Conservation (phyloP, 2,329 filamentous ascomycete genomes). For the Ophiobolus disseminans region DNA sequence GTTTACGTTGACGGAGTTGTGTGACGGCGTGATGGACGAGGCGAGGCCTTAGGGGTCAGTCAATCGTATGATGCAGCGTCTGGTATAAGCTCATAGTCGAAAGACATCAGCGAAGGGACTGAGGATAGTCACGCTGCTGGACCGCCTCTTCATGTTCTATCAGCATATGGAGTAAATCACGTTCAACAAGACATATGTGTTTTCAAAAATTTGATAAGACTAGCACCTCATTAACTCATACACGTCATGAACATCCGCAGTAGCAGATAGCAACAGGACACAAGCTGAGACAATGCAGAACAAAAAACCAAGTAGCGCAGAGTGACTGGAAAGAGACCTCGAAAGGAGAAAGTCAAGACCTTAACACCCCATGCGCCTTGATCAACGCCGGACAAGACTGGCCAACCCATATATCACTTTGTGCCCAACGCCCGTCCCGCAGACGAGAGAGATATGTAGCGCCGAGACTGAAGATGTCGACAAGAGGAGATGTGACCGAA, state of each 20-base stretch:
- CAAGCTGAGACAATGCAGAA: conserved; percentile 20
- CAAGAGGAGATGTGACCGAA: conserved; percentile 20
- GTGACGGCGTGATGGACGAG: no score
- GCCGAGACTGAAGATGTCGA: conserved; percentile 15
- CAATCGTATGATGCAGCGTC: no score
- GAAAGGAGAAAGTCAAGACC: conserved; percentile 14
- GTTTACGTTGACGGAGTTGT: no score
- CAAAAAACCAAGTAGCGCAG: conserved; percentile 9
- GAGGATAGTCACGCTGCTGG: no score
- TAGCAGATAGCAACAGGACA: conserved; percentile 30
- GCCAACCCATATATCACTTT: conserved; percentile 19
- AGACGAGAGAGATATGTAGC: conserved; percentile 25
- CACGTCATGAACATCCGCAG: conserved; percentile 34
- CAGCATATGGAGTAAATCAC: no score
- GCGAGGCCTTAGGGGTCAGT: no score
- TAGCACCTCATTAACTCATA: conserved; percentile 35
- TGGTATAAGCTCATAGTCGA: no score
- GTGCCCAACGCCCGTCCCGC: conserved; percentile 33
- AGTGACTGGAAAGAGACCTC: conserved; percentile 18
- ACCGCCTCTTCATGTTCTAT: no score
- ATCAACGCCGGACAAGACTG: conserved; percentile 18
- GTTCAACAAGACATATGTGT: neutral
- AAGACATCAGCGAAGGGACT: no score
- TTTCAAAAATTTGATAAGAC: conserved; percentile 22
- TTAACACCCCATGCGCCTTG: conserved; percentile 25